These are phyloP conservation scores for Magnusiomyces ingens DNA, from an alignment of 1,139 yeast species.

Conservation along the genomic window DNA sequence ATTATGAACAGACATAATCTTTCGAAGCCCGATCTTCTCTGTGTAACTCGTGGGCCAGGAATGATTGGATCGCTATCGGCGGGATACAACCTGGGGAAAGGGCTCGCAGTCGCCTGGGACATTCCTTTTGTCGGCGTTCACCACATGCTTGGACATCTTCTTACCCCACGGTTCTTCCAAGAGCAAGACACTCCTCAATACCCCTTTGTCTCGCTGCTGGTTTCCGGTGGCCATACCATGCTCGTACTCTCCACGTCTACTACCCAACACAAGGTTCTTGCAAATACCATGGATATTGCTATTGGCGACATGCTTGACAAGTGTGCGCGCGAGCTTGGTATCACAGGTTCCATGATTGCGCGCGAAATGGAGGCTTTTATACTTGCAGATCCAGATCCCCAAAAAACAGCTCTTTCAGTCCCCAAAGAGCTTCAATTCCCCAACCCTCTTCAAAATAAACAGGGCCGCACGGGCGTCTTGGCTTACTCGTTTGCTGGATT, in stretches of 20 bases:
- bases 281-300: conserved; percentile 80
- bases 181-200: conserved; percentile 41
- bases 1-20: conserved; percentile 32
- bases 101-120: conserved; percentile 69
- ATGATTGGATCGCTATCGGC: conserved; percentile 85
- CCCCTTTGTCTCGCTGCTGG: conserved; percentile 76
- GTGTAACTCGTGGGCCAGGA: conserved; percentile 96
- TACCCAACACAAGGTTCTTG: conserved; percentile 60
- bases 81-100: conserved; percentile 80
- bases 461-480: conserved; percentile 36
- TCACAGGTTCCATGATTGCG: conserved; percentile 36
- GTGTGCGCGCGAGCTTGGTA: conserved; percentile 60
- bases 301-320: conserved; percentile 92
- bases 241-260: conserved; percentile 60
- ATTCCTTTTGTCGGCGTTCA: conserved; percentile 84
- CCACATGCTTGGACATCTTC: conserved; percentile 90
- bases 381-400: conserved; percentile 30
- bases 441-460: conserved; percentile 46
- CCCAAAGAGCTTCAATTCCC: conserved; percentile 39
- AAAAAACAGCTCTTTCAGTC: conserved; percentile 22
- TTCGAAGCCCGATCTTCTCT: conserved; percentile 57
- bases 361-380: conserved; percentile 66
- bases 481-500: conserved; percentile 65
- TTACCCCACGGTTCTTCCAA: conserved; percentile 51
- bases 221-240: conserved; percentile 95